phyloP scores from a whole-genome alignment of 805 yeast species.

The Blastobotrys chiropterorum region DNA sequence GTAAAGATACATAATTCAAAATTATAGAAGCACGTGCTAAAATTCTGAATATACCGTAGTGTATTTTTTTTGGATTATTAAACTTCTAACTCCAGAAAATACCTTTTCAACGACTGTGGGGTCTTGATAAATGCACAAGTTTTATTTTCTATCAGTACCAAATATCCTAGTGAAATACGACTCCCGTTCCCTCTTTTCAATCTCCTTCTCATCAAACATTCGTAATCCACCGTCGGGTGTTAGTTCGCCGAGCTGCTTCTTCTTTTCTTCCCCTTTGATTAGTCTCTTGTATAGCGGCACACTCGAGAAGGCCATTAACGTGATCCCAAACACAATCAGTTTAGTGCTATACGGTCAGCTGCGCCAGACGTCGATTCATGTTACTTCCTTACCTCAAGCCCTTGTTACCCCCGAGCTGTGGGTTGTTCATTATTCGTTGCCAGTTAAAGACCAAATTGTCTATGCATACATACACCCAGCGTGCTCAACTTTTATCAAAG shows the following conservation, averaged over 20 bases:
- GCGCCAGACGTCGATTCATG: background rate
- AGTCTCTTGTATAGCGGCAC: slow-evolving; percentile 17
- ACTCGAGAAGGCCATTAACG: slow-evolving; percentile 6
- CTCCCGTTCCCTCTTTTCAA: slow-evolving; percentile 31
- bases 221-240: slow-evolving; percentile 41
- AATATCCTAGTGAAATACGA: slow-evolving; percentile 38
- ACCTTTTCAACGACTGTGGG: too few species aligned
- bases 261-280: slow-evolving; percentile 38
- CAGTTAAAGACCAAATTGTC: too few species aligned
- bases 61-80: too few species aligned
- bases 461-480: too few species aligned
- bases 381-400: background rate
- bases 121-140: background rate
- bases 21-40: too few species aligned
- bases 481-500: background rate
- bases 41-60: too few species aligned
- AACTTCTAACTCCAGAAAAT: too few species aligned
- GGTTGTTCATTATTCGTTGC: background rate
- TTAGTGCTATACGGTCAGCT: background rate
- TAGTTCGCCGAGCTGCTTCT: slow-evolving; percentile 41
- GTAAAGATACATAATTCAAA: too few species aligned
- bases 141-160: slow-evolving; percentile 25
- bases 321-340: slow-evolving; percentile 5
- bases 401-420: background rate
- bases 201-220: slow-evolving; percentile 40